These are phyloP conservation scores for Neoboletus brunneissimus DNA, from an alignment of 768 basidiomycete species.

Conservation along the genomic window DNA sequence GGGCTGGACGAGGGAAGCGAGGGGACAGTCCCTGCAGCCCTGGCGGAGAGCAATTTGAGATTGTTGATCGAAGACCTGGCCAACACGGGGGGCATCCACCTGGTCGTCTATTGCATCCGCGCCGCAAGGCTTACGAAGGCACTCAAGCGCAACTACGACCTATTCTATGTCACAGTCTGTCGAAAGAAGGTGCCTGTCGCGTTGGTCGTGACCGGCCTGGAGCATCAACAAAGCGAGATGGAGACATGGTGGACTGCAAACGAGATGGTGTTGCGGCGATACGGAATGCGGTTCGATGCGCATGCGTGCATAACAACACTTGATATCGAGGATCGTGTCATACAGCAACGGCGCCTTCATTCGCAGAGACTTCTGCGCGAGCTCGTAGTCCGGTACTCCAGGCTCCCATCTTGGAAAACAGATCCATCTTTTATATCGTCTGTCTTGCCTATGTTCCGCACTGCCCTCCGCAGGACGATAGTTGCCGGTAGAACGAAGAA, in stretches of 20 bases:
- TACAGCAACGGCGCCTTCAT: neutral
- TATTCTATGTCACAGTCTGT: conserved; percentile 34
- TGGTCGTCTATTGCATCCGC: neutral
- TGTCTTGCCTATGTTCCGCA: neutral
- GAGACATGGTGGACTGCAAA: conserved; percentile 31
- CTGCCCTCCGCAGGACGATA: neutral
- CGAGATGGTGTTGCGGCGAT: conserved; percentile 17
- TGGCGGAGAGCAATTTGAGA: neutral
- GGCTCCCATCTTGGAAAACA: neutral
- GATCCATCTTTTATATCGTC: neutral
- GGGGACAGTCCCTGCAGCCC: neutral
- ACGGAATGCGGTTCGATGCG: conserved; percentile 28
- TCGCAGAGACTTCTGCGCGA: neutral
- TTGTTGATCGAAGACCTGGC: neutral
- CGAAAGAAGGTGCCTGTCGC: conserved; percentile 33
- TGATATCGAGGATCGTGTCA: neutral
- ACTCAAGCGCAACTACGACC: conserved; percentile 31
- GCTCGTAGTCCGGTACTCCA: neutral
- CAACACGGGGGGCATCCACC: neutral
- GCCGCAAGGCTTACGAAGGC: neutral
- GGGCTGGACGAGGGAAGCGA: conserved; percentile 2
- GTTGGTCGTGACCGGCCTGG: conserved; percentile 36
- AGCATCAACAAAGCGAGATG: conserved; percentile 20
- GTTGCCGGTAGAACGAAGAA: neutral
- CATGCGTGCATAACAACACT: neutral